Evolutionary conservation across 176 grass and related monocot species (phyloP).

Genomic region (Hordeum vulgare): MorexV3_pseudomolecules_assembly NC_058522.1:9252541-9253040

Average conservation of each 20-base stretch:
- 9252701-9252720: slow-evolving; percentile 21
- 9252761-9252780: slow-evolving; percentile 16
- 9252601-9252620: too few species aligned
- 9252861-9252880: background rate
- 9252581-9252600: background rate
- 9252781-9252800: background rate
- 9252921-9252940: background rate
- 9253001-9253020: slow-evolving; percentile 21
- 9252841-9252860: slow-evolving; percentile 13
- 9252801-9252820: background rate
- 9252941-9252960: background rate
- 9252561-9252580: background rate
- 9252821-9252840: background rate
- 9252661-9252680: slow-evolving; percentile 4
- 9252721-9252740: background rate
- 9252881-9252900: background rate
- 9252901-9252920: background rate
- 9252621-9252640: too few species aligned
- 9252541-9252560: background rate
- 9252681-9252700: slow-evolving; percentile 14
- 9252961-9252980: background rate
- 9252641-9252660: background rate
- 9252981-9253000: slow-evolving; percentile 4
- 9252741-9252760: slow-evolving; percentile 2
- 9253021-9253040: slow-evolving; percentile 15